phyloP scores from a whole-genome alignment of 2,329 filamentous ascomycete species.

The Boeremia exigua region DNA sequence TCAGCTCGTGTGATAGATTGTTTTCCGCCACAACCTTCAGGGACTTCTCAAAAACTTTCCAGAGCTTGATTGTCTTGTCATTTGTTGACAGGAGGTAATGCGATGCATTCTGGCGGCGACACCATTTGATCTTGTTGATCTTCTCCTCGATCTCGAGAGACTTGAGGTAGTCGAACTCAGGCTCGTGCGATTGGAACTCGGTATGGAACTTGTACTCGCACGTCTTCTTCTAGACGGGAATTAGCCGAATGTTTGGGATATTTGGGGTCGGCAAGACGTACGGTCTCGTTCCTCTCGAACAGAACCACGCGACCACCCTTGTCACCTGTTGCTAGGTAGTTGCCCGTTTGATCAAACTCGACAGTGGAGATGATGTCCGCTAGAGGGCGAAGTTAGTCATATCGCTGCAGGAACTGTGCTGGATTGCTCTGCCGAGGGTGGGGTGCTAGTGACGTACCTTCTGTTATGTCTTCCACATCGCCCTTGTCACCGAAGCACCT shows the following conservation, averaged over 20 bases:
- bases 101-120: slow-evolving; percentile 94
- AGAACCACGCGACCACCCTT: slow-evolving; percentile 85
- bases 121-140: slow-evolving; percentile 99
- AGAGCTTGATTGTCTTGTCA: slow-evolving; percentile 99
- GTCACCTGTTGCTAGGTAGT: slow-evolving; percentile 88
- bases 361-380: slow-evolving; percentile 92
- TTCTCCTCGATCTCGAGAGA: slow-evolving; percentile 99
- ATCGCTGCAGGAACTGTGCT: slow-evolving; percentile 6
- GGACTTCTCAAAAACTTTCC: slow-evolving; percentile 99
- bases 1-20: slow-evolving; percentile 93
- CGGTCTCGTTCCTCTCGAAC: slow-evolving; percentile 94
- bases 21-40: slow-evolving; percentile 99
- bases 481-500: slow-evolving; percentile 99
- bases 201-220: slow-evolving; percentile 99
- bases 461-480: slow-evolving; percentile 98
- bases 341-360: slow-evolving; percentile 88
- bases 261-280: slow-evolving; percentile 54
- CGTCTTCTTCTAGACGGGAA: slow-evolving; percentile 83
- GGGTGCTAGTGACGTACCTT: slow-evolving; percentile 65
- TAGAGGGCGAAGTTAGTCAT: slow-evolving; percentile 44
- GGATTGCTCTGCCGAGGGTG: not conserved
- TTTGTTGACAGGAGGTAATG: slow-evolving; percentile 98
- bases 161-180: slow-evolving; percentile 99
- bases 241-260: slow-evolving; percentile 16
- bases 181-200: slow-evolving; percentile 99